These are phyloP conservation scores for Neurospora intermedia DNA, from an alignment of 495 filamentous ascomycete genomes.

Conservation along the genomic window DNA sequence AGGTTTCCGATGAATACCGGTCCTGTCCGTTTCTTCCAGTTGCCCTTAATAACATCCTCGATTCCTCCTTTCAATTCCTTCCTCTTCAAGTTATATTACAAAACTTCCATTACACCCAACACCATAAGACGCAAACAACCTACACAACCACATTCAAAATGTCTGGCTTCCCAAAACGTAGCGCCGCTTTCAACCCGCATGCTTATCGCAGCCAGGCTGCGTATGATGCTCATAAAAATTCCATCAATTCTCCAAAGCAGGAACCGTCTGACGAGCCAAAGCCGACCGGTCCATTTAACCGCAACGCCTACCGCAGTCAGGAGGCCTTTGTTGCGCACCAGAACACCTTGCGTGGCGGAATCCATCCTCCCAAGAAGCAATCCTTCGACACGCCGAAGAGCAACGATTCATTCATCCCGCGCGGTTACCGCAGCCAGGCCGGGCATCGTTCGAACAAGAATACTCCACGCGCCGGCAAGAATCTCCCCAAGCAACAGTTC, in stretches of 20 bases:
- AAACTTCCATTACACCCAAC: background rate
- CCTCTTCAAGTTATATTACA: background rate
- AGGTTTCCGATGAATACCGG: background rate
- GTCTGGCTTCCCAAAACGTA: background rate
- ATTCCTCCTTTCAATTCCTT: background rate
- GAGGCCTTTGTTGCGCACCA: too few species aligned
- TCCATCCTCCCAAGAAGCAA: background rate
- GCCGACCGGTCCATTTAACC: too few species aligned
- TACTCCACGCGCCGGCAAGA: accelerated
- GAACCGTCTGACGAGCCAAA: background rate
- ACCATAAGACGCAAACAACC: background rate
- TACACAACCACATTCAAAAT: background rate
- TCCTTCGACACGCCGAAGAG: background rate
- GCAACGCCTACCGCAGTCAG: too few species aligned
- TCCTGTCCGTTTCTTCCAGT: background rate
- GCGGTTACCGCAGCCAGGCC: background rate
- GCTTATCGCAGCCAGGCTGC: background rate
- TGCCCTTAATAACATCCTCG: background rate
- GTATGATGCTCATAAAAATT: background rate
- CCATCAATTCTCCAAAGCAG: background rate
- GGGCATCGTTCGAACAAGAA: background rate
- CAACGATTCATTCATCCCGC: background rate
- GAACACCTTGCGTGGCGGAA: too few species aligned
- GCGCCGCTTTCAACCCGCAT: background rate
- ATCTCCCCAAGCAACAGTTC: background rate